These are phyloP conservation scores for Lichtheimia ramosa DNA, from an alignment of 371 early-diverging fungal genomes.

Conservation along the genomic window DNA sequence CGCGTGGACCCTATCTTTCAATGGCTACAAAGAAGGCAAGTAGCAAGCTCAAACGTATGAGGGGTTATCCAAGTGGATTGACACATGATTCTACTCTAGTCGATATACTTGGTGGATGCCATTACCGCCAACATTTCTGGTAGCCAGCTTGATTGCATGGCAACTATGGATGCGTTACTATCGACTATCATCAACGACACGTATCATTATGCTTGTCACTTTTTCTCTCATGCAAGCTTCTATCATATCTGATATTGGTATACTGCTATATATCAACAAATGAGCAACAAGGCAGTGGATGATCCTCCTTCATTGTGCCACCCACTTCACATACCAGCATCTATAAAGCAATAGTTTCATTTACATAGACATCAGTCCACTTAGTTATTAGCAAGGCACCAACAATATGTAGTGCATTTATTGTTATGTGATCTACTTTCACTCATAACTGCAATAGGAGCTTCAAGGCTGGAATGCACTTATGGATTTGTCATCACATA, in stretches of 20 bases:
- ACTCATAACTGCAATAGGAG: too few species aligned
- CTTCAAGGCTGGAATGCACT: too few species aligned
- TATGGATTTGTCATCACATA: too few species aligned
- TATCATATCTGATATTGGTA: slow-evolving; percentile 34
- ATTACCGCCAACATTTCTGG: slow-evolving; percentile 24
- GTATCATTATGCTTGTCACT: slow-evolving; percentile 17
- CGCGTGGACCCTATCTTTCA: slow-evolving; percentile 20
- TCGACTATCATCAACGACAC: slow-evolving; percentile 21
- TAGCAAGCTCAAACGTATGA: not conserved
- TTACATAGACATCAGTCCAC: too few species aligned
- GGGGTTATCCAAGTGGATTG: too few species aligned
- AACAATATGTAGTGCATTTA: too few species aligned
- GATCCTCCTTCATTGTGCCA: too few species aligned
- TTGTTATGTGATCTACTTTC: too few species aligned
- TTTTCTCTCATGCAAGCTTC: slow-evolving; percentile 28
- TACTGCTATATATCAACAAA: not conserved
- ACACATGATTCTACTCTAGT: slow-evolving; percentile 8
- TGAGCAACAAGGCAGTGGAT: too few species aligned
- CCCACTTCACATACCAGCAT: too few species aligned
- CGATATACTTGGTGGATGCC: slow-evolving; percentile 38
- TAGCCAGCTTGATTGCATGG: slow-evolving; percentile 26
- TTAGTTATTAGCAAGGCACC: too few species aligned
- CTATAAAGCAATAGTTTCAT: too few species aligned
- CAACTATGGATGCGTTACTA: slow-evolving; percentile 44
- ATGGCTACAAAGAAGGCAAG: slow-evolving; percentile 31